These are phyloP conservation scores for Venustampulla echinocandica DNA, from an alignment of 495 filamentous ascomycete genomes.

Conservation along the genomic window DNA sequence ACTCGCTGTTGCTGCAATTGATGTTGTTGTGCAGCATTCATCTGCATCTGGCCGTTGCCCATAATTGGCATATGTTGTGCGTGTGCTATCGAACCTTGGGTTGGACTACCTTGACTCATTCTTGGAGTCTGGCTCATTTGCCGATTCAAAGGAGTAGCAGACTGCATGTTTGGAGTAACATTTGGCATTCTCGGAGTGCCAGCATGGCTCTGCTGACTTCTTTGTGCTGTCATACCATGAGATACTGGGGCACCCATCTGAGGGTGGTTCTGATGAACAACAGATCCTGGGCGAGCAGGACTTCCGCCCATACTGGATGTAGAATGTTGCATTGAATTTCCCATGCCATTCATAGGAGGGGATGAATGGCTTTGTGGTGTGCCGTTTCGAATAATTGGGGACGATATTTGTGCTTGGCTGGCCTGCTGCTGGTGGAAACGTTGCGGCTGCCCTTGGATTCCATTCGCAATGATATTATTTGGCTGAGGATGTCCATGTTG, in stretches of 20 bases:
- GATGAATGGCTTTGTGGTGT: slow-evolving; percentile 75
- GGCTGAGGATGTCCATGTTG: slow-evolving; percentile 36
- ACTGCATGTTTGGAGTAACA: slow-evolving; percentile 72
- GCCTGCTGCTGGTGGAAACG: slow-evolving; percentile 48
- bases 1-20: slow-evolving; percentile 23
- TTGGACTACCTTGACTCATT: slow-evolving; percentile 63
- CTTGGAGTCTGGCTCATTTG: slow-evolving; percentile 62
- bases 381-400: slow-evolving; percentile 68
- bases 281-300: slow-evolving; percentile 68
- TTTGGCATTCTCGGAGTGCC: slow-evolving; percentile 76
- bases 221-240: slow-evolving; percentile 63
- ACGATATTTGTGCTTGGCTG: slow-evolving; percentile 64
- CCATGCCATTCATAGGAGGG: slow-evolving; percentile 55
- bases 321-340: slow-evolving; percentile 68
- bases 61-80: slow-evolving; percentile 44
- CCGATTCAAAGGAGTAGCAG: slow-evolving; percentile 61
- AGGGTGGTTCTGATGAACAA: slow-evolving; percentile 58
- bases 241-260: slow-evolving; percentile 53
- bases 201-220: slow-evolving; percentile 73
- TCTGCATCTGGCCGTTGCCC: slow-evolving; percentile 4
- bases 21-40: slow-evolving; percentile 16
- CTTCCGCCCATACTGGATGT: slow-evolving; percentile 71
- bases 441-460: slow-evolving; percentile 42
- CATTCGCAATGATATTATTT: slow-evolving; percentile 35
- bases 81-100: slow-evolving; percentile 47